Percentiles rank a stretch among this genome's conserved stretches.
Conservation (phyloP, 2,329 filamentous ascomycete species). For the Xylaria polymorpha region DNA sequence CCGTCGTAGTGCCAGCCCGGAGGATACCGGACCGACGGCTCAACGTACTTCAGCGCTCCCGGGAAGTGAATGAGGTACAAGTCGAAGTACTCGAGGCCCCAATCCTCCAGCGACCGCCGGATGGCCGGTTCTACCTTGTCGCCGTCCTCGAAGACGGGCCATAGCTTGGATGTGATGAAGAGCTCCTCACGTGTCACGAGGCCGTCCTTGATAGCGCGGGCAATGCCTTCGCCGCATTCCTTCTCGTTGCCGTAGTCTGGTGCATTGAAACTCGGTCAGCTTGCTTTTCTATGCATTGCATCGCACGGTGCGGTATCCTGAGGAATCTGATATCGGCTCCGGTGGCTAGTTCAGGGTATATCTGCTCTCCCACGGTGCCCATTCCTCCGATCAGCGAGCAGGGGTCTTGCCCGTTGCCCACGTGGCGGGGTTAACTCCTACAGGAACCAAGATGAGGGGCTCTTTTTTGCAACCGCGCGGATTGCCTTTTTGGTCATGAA, state of each 20-base stretch:
- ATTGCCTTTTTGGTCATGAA: not conserved
- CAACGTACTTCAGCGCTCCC: constrained; percentile 85
- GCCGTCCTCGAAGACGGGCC: constrained; percentile 89
- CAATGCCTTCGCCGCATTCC: constrained; percentile 80
- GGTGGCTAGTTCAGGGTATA: constrained; percentile 15
- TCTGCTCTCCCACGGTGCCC: constrained; percentile 16
- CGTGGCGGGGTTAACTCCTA: constrained; percentile 34
- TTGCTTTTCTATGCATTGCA: not conserved
- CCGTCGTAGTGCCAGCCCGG: constrained; percentile 80
- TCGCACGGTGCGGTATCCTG: not conserved
- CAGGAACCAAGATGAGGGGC: constrained; percentile 23
- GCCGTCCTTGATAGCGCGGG: constrained; percentile 82
- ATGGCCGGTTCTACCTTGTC: constrained; percentile 80
- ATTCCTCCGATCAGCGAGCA: constrained; percentile 36
- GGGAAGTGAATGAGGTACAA: constrained; percentile 93
- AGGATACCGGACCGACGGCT: constrained; percentile 81
- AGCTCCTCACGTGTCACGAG: constrained; percentile 86
- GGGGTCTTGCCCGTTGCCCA: constrained; percentile 23
- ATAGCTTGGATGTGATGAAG: constrained; percentile 93
- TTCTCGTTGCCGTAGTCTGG: constrained; percentile 86
- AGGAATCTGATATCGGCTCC: not conserved
- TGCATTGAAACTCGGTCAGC: constrained; percentile 18
- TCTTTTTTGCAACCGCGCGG: not conserved
- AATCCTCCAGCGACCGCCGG: constrained; percentile 82
- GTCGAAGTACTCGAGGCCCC: constrained; percentile 90